phyloP scores from a whole-genome alignment of 495 filamentous ascomycete species.

The Neurospora sp. region DNA sequence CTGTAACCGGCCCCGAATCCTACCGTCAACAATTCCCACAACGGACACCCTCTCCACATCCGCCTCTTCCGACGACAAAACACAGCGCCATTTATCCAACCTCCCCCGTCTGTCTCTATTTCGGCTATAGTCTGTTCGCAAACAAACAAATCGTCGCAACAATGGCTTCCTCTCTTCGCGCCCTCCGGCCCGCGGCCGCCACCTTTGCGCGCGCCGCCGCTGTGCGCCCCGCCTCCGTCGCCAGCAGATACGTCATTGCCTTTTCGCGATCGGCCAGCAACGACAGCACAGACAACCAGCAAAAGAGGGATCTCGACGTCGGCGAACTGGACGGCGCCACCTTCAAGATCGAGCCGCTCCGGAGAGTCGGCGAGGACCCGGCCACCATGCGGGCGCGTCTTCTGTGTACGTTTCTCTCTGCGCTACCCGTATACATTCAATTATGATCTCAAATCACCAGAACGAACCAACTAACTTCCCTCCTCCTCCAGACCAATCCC shows the following conservation, averaged over 20 bases:
- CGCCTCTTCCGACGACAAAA: not conserved
- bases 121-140: not conserved
- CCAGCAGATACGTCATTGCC: slow-evolving; percentile 1
- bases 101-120: not conserved
- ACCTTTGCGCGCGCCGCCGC: slow-evolving; percentile 14
- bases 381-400: slow-evolving; percentile 80
- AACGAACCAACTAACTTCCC: too few relatives aligned
- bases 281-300: slow-evolving; percentile 7
- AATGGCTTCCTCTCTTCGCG: not conserved
- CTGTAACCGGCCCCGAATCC: not conserved
- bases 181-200: slow-evolving; percentile 3
- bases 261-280: not conserved
- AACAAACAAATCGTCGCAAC: not conserved
- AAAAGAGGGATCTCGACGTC: slow-evolving; percentile 57
- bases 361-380: slow-evolving; percentile 67
- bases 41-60: not conserved
- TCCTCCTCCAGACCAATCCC: slow-evolving; percentile 60
- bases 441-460: too few relatives aligned
- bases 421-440: not conserved
- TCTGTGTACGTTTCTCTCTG: slow-evolving; percentile 55
- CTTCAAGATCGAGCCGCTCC: slow-evolving; percentile 83
- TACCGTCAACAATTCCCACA: not conserved
- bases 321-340: slow-evolving; percentile 84
- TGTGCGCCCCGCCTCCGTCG: slow-evolving; percentile 3
- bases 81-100: not conserved